Base-by-base conservation (phyloP, 176 grass and related monocot species). In the Ensete glaucum region DNA sequence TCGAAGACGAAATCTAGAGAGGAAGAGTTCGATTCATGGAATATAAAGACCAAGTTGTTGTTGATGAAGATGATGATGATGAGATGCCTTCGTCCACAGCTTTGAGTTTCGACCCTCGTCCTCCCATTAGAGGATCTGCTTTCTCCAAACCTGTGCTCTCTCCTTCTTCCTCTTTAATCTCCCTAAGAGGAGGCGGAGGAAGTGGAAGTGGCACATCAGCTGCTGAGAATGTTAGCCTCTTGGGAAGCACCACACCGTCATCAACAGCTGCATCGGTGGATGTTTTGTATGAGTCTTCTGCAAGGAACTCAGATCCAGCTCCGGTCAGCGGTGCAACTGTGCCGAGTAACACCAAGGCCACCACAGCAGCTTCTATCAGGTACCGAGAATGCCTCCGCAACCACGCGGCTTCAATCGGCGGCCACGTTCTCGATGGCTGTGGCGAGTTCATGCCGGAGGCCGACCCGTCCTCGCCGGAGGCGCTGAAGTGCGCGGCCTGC, bases 341-440 rank as follows among this genome's bases (percentile, higher is more conserved):
- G 24, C 11, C 2, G 3, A 50, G 69, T 10, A 12, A 23, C 50
- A 65, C 22, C 22, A 11, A 12, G 10, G 11, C 63, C 62, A 11
- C 20, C 19, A 8, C 11, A 11, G 69, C 3, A 1, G 52, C 6
- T 0, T 48, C 59, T 43, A 50, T 11, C 25, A 87, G 76, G 82
- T 96, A 96, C 89, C 73, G 83, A 20, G 92, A 96, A 72, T 96
- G 92, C 84, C 82, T 91, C 13, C 88, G 88, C 77, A 96, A 96
- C 86, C 92, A 96, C 83, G 92, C 92, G 73, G 88, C 88, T 4
- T 64, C 86, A 53, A 86, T 89, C 52, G 88, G 92, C 73, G 92
- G 92, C 53, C 86, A 82, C 62, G 88, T 89, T 2, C 85, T 84
- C 19, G 92, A 91, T 72, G 92, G 92, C 34, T 96, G 92, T 66